Percentiles rank a stretch among this genome's conserved stretches.
Conservation (phyloP, 495 filamentous ascomycete species). For the Terfezia claveryi region DNA sequence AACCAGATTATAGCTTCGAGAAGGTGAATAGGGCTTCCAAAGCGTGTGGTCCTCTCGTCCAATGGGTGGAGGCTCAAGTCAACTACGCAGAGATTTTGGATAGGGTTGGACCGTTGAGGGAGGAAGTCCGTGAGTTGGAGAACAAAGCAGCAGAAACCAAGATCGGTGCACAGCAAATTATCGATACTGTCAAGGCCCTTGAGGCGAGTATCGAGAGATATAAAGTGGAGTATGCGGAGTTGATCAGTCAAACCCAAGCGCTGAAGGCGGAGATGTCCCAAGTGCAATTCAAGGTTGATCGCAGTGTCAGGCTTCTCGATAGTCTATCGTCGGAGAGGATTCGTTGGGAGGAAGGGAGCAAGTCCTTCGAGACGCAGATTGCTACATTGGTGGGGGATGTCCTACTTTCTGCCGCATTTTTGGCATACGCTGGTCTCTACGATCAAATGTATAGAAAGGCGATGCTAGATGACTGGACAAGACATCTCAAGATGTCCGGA, state of each 20-base stretch:
- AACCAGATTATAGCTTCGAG: conserved; percentile 88
- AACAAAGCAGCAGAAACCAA: conserved; percentile 79
- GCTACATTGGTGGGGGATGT: conserved; percentile 90
- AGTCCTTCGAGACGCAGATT: conserved; percentile 93
- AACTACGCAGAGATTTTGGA: conserved; percentile 93
- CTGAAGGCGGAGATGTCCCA: conserved; percentile 93
- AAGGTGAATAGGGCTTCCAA: conserved; percentile 87
- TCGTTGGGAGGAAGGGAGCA: conserved; percentile 91
- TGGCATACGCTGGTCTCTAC: conserved; percentile 94
- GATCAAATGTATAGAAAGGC: conserved; percentile 93
- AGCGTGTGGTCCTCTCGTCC: conserved; percentile 87
- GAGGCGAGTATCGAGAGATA: conserved; percentile 88
- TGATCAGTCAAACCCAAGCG: conserved; percentile 91
- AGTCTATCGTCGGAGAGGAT: conserved; percentile 80
- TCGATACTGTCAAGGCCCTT: conserved; percentile 59
- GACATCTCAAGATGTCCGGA: conserved; percentile 72
- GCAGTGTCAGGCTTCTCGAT: conserved; percentile 81
- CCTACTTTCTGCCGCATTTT: conserved; percentile 78
- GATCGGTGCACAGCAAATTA: conserved; percentile 76
- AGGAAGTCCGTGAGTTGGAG: conserved; percentile 73
- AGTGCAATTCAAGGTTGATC: conserved; percentile 93
- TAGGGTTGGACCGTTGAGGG: conserved; percentile 75
- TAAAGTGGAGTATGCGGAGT: conserved; percentile 85
- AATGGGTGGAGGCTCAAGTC: conserved; percentile 95
- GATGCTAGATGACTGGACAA: conserved; percentile 93